Percentiles rank a stretch among this genome's conserved stretches.
phyloP scores from a whole-genome alignment of 768 basidiomycete genomes.

The Pleurotus sapidus region DNA sequence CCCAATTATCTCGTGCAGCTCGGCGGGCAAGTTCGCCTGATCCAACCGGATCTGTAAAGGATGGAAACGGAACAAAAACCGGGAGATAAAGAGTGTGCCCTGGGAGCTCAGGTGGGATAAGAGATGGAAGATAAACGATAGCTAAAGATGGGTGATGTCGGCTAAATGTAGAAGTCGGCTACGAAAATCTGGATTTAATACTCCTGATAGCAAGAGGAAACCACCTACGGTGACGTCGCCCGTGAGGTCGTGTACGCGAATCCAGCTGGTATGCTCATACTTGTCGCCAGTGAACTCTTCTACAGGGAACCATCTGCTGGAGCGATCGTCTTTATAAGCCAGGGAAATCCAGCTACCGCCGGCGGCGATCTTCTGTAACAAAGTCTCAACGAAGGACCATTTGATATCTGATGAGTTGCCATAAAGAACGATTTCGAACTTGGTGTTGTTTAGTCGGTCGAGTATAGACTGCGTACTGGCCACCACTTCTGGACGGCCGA shows the following conservation, averaged over 20 bases:
- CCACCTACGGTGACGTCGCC: slow-evolving; percentile 14
- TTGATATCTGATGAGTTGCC: slow-evolving; percentile 57
- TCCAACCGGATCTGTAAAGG: slow-evolving; percentile 11
- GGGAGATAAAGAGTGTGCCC: slow-evolving; percentile 56
- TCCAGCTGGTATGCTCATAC: slow-evolving; percentile 22
- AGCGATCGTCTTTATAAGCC: slow-evolving; percentile 18
- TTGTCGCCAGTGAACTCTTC: slow-evolving; percentile 21
- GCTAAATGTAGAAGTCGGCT: slow-evolving; percentile 22
- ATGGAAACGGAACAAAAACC: slow-evolving; percentile 37
- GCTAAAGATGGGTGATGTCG: slow-evolving; percentile 52
- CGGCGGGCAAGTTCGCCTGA: slow-evolving; percentile 22
- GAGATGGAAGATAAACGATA: slow-evolving; percentile 61
- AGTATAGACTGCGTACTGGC: slow-evolving; percentile 11
- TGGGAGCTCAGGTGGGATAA: slow-evolving; percentile 30
- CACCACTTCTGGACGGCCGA: background rate
- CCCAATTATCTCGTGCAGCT: slow-evolving; percentile 41
- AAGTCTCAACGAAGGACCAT: slow-evolving; percentile 56
- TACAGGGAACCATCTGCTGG: slow-evolving; percentile 26
- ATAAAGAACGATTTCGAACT: slow-evolving; percentile 67
- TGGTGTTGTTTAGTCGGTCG: slow-evolving; percentile 15
- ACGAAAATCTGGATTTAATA: slow-evolving; percentile 27
- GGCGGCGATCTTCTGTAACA: slow-evolving; percentile 53
- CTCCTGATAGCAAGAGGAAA: background rate
- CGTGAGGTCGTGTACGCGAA: slow-evolving; percentile 38
- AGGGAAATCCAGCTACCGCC: slow-evolving; percentile 32